Conservation (phyloP, 441 rosid genomes). For the Populus trichocarpa region DNA sequence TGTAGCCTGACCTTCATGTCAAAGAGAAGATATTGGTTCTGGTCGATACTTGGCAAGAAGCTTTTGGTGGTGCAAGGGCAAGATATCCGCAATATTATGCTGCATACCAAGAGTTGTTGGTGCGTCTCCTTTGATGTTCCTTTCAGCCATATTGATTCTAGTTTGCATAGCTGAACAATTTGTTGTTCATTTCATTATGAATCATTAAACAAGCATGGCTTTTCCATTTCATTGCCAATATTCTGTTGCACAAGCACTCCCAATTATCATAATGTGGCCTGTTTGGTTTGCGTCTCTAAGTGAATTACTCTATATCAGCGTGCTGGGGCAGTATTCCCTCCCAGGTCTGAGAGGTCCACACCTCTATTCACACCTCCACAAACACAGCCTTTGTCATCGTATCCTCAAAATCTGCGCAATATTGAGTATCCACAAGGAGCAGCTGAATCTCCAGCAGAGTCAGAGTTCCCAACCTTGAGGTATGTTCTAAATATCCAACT, state of each 20-base stretch:
- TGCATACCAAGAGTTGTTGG: conserved; percentile 97
- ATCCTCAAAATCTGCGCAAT: conserved; percentile 70
- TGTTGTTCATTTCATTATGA: conserved; percentile 1
- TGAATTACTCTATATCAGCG: conserved; percentile 55
- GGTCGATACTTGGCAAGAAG: conserved; percentile 98
- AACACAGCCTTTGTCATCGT: conserved; percentile 81
- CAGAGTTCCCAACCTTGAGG: conserved; percentile 92
- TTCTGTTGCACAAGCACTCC: background rate
- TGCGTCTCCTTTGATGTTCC: conserved; percentile 33
- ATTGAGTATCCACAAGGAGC: conserved; percentile 48
- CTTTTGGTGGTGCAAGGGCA: conserved; percentile 91
- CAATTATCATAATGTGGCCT: conserved; percentile 1
- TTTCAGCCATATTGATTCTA: conserved; percentile 1
- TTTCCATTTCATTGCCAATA: background rate
- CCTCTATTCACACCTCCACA: conserved; percentile 96
- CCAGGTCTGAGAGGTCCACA: conserved; percentile 79
- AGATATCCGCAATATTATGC: conserved; percentile 96
- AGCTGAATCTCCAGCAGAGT: conserved; percentile 72
- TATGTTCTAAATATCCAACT: conserved; percentile 16
- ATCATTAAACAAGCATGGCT: conserved; percentile 3
- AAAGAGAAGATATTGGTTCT: conserved; percentile 89
- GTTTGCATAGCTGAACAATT: background rate
- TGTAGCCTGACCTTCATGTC: conserved; percentile 79
- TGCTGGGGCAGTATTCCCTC: conserved; percentile 96
- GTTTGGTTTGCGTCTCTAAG: conserved; percentile 9